Conservation (phyloP, 192 early-diverging fungal genomes). For the Irineochytrium annulatum region DNA sequence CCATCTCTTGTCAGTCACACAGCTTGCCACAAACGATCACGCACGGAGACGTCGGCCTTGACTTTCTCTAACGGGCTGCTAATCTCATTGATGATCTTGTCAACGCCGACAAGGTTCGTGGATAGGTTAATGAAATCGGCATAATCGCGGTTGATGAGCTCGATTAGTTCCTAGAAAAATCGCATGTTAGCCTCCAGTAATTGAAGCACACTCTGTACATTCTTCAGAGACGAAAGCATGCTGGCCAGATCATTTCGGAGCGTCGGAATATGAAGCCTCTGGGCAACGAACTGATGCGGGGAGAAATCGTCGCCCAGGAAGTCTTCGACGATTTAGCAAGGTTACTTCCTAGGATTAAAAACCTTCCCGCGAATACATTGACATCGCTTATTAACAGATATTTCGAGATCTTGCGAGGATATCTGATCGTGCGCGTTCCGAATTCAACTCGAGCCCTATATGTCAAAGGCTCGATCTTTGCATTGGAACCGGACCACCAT, state of each 20-base stretch:
- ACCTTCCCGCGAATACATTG: too few relatives aligned
- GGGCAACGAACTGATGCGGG: constrained; percentile 58
- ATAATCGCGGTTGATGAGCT: constrained; percentile 75
- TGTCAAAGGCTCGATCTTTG: too few relatives aligned
- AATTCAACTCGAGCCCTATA: too few relatives aligned
- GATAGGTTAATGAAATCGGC: constrained; percentile 77
- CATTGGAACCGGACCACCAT: too few relatives aligned
- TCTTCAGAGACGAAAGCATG: constrained; percentile 60
- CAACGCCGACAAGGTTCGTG: constrained; percentile 71
- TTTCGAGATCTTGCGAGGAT: too few relatives aligned
- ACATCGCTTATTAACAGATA: too few relatives aligned
- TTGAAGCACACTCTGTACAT: too few relatives aligned
- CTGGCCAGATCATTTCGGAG: constrained; percentile 58
- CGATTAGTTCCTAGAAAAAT: constrained; percentile 76
- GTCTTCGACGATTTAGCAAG: constrained; percentile 2
- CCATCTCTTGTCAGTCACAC: neutral
- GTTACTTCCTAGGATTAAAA: constrained; percentile 19
- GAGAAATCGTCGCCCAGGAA: constrained; percentile 38
- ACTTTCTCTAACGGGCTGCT: constrained; percentile 56
- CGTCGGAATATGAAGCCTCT: constrained; percentile 62
- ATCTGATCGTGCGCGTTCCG: too few relatives aligned
- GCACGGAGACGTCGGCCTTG: constrained; percentile 57
- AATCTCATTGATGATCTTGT: constrained; percentile 61
- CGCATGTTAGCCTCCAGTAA: too few relatives aligned
- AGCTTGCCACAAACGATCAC: neutral